Percentiles rank a stretch among this genome's conserved stretches.
These are phyloP conservation scores for Myochromella boudieri DNA, from an alignment of 768 basidiomycete genomes.

Conservation along the genomic window DNA sequence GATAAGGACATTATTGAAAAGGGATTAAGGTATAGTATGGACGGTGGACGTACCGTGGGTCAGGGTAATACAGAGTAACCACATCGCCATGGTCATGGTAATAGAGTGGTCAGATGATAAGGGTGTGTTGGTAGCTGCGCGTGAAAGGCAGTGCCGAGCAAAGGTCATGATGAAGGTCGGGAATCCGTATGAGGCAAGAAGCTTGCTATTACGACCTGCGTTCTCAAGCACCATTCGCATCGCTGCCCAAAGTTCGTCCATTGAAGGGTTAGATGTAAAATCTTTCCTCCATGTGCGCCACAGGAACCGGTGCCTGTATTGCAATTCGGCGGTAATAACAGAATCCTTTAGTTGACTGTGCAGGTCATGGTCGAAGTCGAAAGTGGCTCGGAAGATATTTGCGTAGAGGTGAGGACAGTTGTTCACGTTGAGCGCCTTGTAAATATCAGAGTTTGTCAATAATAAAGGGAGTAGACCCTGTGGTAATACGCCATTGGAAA, in stretches of 20 bases:
- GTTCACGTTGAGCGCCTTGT: slow-evolving; percentile 40
- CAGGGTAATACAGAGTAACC: slow-evolving; percentile 40
- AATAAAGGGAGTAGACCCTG: slow-evolving; percentile 42
- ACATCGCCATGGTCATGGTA: slow-evolving; percentile 32
- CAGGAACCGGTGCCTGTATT: slow-evolving; percentile 45
- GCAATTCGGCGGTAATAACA: slow-evolving; percentile 47
- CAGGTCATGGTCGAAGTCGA: slow-evolving; percentile 37
- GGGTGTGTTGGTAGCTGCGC: slow-evolving; percentile 8
- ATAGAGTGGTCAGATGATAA: slow-evolving; percentile 12
- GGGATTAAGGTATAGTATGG: neutral
- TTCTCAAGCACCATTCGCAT: slow-evolving; percentile 64
- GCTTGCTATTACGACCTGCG: slow-evolving; percentile 43
- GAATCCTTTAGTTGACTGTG: slow-evolving; percentile 34
- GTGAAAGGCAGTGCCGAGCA: slow-evolving; percentile 18
- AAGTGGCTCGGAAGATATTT: slow-evolving; percentile 48
- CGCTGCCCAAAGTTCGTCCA: slow-evolving; percentile 54
- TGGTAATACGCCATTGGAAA: slow-evolving; percentile 33
- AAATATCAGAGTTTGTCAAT: slow-evolving; percentile 43
- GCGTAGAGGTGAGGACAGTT: slow-evolving; percentile 57
- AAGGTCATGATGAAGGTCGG: slow-evolving; percentile 35
- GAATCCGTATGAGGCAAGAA: slow-evolving; percentile 43
- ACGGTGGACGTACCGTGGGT: slow-evolving; percentile 33
- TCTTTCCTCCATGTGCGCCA: slow-evolving; percentile 42
- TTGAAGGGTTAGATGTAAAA: slow-evolving; percentile 27
- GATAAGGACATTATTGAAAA: slow-evolving; percentile 3